phyloP scores from a whole-genome alignment of 148 eudicot species.

The Heliamphora exappendiculata region DNA sequence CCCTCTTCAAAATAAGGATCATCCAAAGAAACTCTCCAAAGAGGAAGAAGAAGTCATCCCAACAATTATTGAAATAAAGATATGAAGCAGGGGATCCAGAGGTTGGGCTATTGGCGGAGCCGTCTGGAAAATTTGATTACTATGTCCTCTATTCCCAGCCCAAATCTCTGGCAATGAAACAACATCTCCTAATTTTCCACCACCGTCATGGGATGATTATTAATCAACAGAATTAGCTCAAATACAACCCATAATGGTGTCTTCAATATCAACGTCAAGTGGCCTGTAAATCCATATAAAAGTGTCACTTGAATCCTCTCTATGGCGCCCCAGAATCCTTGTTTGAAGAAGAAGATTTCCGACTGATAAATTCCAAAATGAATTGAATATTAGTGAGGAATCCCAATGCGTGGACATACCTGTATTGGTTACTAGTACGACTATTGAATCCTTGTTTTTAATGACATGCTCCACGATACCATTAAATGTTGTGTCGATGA shows the following conservation, averaged over 20 bases:
- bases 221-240: too few species aligned
- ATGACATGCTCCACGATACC: too few species aligned
- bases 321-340: background rate
- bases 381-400: background rate
- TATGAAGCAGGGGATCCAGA: background rate
- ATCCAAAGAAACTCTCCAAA: background rate
- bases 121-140: background rate
- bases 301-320: background rate
- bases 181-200: background rate
- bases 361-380: too few species aligned
- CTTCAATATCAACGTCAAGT: background rate
- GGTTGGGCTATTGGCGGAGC: background rate
- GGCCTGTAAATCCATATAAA: background rate
- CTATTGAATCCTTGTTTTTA: too few species aligned
- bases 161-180: background rate
- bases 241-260: too few species aligned
- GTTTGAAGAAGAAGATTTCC: background rate
- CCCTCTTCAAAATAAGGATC: background rate
- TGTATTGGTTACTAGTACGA: too few species aligned
- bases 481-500: too few species aligned
- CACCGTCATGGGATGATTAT: too few species aligned
- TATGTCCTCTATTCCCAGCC: background rate
- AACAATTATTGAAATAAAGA: background rate
- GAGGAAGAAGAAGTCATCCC: background rate
- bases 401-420: background rate